Conservation (phyloP, 305 asterid genomes). For the Fraxinus floribunda region DNA sequence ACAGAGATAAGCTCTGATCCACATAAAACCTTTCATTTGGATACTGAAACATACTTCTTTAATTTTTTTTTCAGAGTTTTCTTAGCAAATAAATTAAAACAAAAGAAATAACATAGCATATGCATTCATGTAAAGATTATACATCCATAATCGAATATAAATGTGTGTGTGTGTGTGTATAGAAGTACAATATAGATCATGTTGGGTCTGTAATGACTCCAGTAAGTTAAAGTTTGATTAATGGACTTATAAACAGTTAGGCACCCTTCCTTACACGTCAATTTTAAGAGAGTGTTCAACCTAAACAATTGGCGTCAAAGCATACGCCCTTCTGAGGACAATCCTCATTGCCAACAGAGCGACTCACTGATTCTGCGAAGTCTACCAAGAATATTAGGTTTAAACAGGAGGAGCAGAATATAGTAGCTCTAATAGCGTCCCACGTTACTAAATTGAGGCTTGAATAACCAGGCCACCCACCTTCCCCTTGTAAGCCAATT, state of each 20-base stretch:
- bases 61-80: background rate
- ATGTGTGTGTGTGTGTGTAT: background rate
- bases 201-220: background rate
- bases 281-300: background rate
- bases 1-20: background rate
- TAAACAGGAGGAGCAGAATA: background rate
- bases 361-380: background rate
- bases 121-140: background rate
- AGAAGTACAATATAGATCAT: background rate
- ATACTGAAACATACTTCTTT: background rate
- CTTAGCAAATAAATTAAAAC: background rate
- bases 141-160: background rate
- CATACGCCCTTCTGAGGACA: background rate
- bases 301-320: background rate
- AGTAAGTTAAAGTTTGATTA: background rate
- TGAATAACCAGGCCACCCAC: background rate
- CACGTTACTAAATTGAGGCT: background rate
- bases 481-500: background rate
- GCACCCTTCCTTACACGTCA: background rate
- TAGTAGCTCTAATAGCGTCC: background rate
- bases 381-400: background rate
- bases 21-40: background rate
- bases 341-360: background rate
- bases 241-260: background rate
- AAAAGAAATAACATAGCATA: background rate